Conservation (phyloP, 768 basidiomycete genomes). For the Boletus rex-veris region DNA sequence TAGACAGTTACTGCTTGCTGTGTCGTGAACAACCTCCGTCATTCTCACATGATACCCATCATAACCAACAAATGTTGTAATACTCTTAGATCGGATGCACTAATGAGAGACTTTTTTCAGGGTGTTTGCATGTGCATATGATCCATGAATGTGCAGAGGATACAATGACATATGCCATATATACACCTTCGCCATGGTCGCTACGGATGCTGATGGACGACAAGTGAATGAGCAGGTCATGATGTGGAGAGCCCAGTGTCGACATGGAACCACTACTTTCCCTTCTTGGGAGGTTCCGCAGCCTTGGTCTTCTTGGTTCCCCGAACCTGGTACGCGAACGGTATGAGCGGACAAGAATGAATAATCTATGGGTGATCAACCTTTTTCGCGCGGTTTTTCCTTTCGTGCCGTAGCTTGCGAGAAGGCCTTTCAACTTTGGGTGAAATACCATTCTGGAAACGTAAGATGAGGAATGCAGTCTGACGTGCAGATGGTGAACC, state of each 20-base stretch:
- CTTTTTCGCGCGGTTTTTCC: conserved; percentile 99
- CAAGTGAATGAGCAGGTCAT: conserved; percentile 19
- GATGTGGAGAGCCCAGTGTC: conserved; percentile 12
- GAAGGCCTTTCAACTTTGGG: conserved; percentile 86
- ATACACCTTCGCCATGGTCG: conserved; percentile 38
- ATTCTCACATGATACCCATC: conserved; percentile 31
- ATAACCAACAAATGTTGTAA: conserved; percentile 32
- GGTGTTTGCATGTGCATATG: conserved; percentile 26
- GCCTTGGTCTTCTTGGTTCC: conserved; percentile 97
- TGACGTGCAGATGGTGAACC: conserved; percentile 33
- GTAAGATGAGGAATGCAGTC: conserved; percentile 1
- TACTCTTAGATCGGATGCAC: conserved; percentile 26
- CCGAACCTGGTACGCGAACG: conserved; percentile 59
- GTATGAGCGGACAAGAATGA: conserved; percentile 12
- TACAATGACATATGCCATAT: conserved; percentile 39
- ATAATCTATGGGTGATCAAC: conserved; percentile 38
- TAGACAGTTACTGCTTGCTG: conserved; percentile 30
- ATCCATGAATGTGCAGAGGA: conserved; percentile 22
- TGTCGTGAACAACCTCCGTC: conserved; percentile 10
- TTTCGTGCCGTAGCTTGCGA: conserved; percentile 98
- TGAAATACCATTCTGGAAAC: conserved; percentile 56
- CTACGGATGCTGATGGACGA: conserved; percentile 35
- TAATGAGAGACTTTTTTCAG: conserved; percentile 21
- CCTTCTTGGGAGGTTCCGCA: conserved; percentile 87
- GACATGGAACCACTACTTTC: conserved; percentile 58